Base-by-base conservation (phyloP, 2,329 filamentous ascomycete genomes). In the Calonectria henricotiae region DNA sequence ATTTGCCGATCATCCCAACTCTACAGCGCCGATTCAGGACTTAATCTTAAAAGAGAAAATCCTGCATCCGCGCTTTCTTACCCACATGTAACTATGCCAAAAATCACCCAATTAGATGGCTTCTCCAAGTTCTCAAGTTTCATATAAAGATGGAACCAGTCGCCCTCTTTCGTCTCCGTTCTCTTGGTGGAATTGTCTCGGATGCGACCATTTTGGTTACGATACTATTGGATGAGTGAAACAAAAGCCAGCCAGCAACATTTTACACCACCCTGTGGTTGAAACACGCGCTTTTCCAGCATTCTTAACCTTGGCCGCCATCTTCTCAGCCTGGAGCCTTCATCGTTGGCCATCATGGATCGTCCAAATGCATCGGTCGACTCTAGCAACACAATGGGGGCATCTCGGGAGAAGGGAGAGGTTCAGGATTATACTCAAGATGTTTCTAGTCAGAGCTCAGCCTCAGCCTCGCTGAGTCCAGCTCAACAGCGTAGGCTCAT, bases 1-100 rank as follows among this genome's bases (percentile, higher is more conserved):
- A 58, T 39, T 23, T 32, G 25, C 51, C 51, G 51, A 58, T 58
- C 35, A 17, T 58, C 39, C 35, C 4, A 15, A 7, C 20, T 1
- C 51, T 12, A 58, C 32, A 15, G 9, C 32, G 20, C 35, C 51
- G 2, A 58, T 58, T 7, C 12, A 58, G 13, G 1, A 58, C 6
- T 58, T 58, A 54, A 58, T 58, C 51, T 58, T 11, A 39, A 58
- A 27, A 17, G 8, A 2, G 51, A 58, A 25, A 58, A 17, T 39
- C 51, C 20, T 20, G 39, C 20, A 13, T 58, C 11, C 5, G 32
- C 4, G n/a, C 6, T 37, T 25, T 58, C 32, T 3, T 4, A n/a
- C 12, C 51, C 51, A 25, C 20, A 8, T 15, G 15, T 11, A 20
- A 20, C 1, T 20, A 0, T 2, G 37, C 20, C 20, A 5, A 20